Evolutionary conservation across 1,139 yeast genomes (phyloP).

Genomic region (Kurtzmaniella quercitrusa): DNA sequence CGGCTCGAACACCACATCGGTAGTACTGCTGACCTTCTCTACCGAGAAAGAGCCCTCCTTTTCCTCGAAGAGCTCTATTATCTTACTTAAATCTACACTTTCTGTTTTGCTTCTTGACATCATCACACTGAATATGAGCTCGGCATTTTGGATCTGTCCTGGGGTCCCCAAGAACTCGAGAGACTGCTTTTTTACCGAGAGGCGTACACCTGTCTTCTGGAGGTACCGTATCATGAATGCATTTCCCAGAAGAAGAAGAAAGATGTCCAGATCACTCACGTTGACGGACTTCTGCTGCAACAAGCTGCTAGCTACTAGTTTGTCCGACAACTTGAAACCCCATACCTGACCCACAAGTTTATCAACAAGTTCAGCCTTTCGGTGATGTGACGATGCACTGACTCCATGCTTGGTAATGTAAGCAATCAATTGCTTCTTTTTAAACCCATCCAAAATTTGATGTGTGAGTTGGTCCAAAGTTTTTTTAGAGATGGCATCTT

Average conservation of each 20-base stretch:
- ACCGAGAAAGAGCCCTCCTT: slow-evolving; percentile 25
- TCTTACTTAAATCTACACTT: slow-evolving; percentile 24
- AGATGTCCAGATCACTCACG: slow-evolving; percentile 31
- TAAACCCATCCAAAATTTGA: not conserved
- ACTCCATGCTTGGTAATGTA: not conserved
- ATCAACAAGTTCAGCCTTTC: not conserved
- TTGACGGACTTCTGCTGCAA: not conserved
- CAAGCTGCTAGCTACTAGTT: not conserved
- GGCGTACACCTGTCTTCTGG: slow-evolving; percentile 52
- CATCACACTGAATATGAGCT: slow-evolving; percentile 25
- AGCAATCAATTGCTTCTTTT: not conserved
- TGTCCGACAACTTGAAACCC: not conserved
- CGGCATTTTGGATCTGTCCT: slow-evolving; percentile 31
- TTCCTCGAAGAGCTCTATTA: slow-evolving; percentile 21
- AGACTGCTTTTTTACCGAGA: slow-evolving; percentile 30
- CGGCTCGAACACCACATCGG: slow-evolving; percentile 30
- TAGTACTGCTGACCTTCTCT: slow-evolving; percentile 22
- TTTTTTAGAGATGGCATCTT: not conserved
- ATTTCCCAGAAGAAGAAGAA: slow-evolving; percentile 43
- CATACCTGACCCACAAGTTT: not conserved
- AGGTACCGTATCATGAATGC: slow-evolving; percentile 47
- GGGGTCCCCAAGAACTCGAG: slow-evolving; percentile 28
- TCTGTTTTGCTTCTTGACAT: slow-evolving; percentile 32
- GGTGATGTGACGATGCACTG: not conserved
- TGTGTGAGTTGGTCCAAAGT: not conserved